Evolutionary conservation across 371 early-diverging fungal species (phyloP), one percentile per base, ranked within the genome.

Genomic region (Lichtheimia ornata): DNA sequence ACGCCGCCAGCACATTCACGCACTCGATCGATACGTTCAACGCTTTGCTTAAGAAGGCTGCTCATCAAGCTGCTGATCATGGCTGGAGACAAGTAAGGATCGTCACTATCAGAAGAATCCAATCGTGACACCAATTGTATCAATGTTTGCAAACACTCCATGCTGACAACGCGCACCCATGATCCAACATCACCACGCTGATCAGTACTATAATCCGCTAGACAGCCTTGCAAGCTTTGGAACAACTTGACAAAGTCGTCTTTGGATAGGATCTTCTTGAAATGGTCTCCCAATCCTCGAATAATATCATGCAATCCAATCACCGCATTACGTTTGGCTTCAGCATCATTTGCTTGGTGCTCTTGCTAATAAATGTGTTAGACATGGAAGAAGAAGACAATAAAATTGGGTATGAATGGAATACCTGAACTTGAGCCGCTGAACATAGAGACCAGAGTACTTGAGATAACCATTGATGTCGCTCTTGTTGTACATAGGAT

Each of bases 171-270:
- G 20, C 98, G 92, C 5, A 94, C 86, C 92, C 94, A 94, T 0
- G 96, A 95, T 0, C 98, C 98, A 14, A 98, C 92, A 73, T 98
- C 98, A 15, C 98, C 98, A 25, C 97, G 88, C 41, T 88, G 87
- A 63, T 97, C 96, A 1, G 85, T 84, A 44, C 88, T 89, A 64
- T 96, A 95, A 69, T 98, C 97, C 9, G 85, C 76, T 50, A 96
- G 71, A 12, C 91, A 92, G 0, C 49, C 60, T 20, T 85, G 59
- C 22, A 88, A 71, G 2, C 81, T 66, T 0, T 70, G 53, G 13
- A 88, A 40, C 7, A 89, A 61, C 3, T 30, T 50, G n/a, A 65
- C 61, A 30, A 84, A 86, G 13, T 82, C 59, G 5, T 70, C 67
- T 20, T 50, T 58, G 5, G 81, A 61, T 11, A 84, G 49, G 25